Evolutionary conservation across 768 basidiomycete genomes (phyloP), one percentile per base, ranked within the genome.

Genomic region (Gelatoporia subvermispora): DNA sequence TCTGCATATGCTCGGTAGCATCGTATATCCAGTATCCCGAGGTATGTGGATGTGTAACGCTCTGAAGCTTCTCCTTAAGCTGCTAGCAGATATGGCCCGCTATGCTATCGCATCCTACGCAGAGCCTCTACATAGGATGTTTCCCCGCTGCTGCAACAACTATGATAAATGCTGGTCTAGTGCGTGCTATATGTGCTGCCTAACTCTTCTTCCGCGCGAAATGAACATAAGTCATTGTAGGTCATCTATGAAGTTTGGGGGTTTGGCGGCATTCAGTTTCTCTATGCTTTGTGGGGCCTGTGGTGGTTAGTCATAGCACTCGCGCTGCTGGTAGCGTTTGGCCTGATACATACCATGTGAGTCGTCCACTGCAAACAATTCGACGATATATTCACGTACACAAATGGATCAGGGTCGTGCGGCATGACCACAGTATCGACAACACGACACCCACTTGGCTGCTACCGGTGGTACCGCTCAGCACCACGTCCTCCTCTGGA

Each of bases 401-500:
- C 41, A 1, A 45, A 50, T 18, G 15, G n/a, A 31, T 23, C 48
- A 77, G 75, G 75, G 72, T 74, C 31, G 68, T 61, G 24, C 50
- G 66, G 3, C 77, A 78, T 36, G 61, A 64, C 11, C 75, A 79
- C 35, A 55, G 64, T 1, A 43, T 72, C 38, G 56, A 68, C 17
- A 65, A 65, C 13, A 67, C 77, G 60, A 68, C 72, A 0, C 66
- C 73, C 7, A 63, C 71, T 2, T 78, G 76, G 76, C 69, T 79
- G 7, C 67, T 78, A 8, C 78, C 78, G 8, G 68, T 76, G 31
- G 73, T 81, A 16, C 65, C 78, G 2, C 72, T 75, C 18, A 63
- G 80, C 50, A 80, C 81, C 63, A 72, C 75, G n/a, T 74, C 77
- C 3, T 72, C 78, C 3, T 67, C 75, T 0, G 78, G 79, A 8